Percentiles rank a stretch among this genome's conserved stretches.
phyloP scores from a whole-genome alignment of 2,329 filamentous ascomycete genomes.

The Sporothrix brunneoviolacea region DNA sequence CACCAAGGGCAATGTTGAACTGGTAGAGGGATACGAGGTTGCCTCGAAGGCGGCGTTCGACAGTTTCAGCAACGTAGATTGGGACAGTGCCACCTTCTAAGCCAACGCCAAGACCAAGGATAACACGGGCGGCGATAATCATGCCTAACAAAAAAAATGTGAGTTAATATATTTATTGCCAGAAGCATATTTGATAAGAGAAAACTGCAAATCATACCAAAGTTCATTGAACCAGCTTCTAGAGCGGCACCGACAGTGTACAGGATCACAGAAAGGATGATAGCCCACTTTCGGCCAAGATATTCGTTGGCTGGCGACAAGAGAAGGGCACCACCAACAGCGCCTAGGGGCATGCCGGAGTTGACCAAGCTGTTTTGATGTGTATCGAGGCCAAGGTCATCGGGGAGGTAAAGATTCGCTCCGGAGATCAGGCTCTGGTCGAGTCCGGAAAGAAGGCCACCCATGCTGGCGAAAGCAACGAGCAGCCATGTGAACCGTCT shows the following conservation, averaged over 20 bases:
- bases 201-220: no score
- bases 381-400: slow-evolving; percentile 47
- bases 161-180: no score
- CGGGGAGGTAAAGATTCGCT: slow-evolving; percentile 60
- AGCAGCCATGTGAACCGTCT: slow-evolving; percentile 59
- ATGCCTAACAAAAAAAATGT: no score
- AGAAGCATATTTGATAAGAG: no score
- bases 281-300: slow-evolving; percentile 60
- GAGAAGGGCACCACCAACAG: slow-evolving; percentile 62
- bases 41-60: slow-evolving; percentile 59
- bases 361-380: slow-evolving; percentile 60
- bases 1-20: slow-evolving; percentile 68
- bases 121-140: slow-evolving; percentile 62
- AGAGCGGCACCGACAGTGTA: slow-evolving; percentile 65
- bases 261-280: slow-evolving; percentile 61
- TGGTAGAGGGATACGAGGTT: slow-evolving; percentile 70
- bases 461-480: slow-evolving; percentile 68
- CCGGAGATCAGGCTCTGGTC: slow-evolving; percentile 69
- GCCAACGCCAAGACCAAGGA: slow-evolving; percentile 65
- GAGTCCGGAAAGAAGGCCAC: slow-evolving; percentile 63
- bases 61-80: slow-evolving; percentile 68
- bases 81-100: slow-evolving; percentile 69
- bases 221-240: slow-evolving; percentile 61
- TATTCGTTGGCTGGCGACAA: slow-evolving; percentile 62
- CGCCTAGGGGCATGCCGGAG: slow-evolving; percentile 64